These are phyloP conservation scores for Leucaena leucocephala DNA, from an alignment of 306 rosid genomes.

Conservation along the genomic window DNA sequence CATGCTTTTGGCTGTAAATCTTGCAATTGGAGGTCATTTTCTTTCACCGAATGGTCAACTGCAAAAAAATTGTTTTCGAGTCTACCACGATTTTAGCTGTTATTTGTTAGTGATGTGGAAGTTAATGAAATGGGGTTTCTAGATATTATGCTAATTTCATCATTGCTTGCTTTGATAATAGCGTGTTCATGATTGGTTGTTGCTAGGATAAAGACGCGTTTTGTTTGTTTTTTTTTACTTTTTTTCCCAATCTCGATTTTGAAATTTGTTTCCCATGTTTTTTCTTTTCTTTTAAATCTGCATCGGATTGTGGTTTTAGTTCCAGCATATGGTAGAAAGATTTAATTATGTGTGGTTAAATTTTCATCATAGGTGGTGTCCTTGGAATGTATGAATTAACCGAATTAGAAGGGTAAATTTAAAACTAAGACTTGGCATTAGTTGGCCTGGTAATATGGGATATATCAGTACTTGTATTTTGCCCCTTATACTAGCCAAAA, in stretches of 20 bases:
- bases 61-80: background rate
- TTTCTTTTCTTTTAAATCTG: background rate
- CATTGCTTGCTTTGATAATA: background rate
- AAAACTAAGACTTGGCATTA: background rate
- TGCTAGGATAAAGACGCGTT: background rate
- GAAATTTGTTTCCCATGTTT: background rate
- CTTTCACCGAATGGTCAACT: conserved; percentile 3
- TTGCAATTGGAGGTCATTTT: conserved; percentile 80
- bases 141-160: background rate
- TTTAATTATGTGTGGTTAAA: background rate
- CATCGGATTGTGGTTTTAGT: background rate
- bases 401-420: background rate
- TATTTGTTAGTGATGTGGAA: background rate
- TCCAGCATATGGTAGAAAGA: background rate
- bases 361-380: background rate
- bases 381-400: background rate
- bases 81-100: background rate
- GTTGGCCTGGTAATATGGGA: background rate
- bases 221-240: no score
- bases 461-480: background rate
- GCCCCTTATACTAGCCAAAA: background rate
- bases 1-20: conserved; percentile 75
- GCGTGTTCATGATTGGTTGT: background rate
- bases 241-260: background rate
- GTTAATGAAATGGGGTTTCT: conserved; percentile 32